A percentile compares a stretch with the other conserved stretches of the same genome.
phyloP scores from a whole-genome alignment of 2,329 filamentous ascomycete species.

The Penicillium palitans region DNA sequence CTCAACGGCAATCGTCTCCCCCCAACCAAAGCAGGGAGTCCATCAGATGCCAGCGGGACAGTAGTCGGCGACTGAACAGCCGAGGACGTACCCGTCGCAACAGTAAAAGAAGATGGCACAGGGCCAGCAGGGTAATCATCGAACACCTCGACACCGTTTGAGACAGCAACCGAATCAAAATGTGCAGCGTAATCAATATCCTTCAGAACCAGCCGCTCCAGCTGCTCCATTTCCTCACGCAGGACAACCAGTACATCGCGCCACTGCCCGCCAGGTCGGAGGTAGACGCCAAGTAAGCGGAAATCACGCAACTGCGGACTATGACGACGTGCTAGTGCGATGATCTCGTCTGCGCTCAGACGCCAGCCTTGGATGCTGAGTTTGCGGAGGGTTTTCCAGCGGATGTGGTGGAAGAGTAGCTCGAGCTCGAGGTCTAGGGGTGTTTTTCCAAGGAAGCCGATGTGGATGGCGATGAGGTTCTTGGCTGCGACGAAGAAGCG shows the following conservation, averaged over 20 bases:
- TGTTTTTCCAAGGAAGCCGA: constrained; percentile 61
- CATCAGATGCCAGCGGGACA: not conserved
- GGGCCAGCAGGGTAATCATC: constrained; percentile 7
- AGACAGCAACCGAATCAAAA: constrained; percentile 48
- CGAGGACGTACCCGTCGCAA: constrained; percentile 19
- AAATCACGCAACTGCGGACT: constrained; percentile 58
- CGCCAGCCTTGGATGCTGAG: constrained; percentile 67
- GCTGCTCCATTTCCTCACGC: constrained; percentile 55
- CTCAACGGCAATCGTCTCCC: constrained; percentile 11
- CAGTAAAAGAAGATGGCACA: constrained; percentile 18
- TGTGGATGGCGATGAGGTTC: constrained; percentile 63
- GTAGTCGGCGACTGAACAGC: not conserved
- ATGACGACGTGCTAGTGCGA: constrained; percentile 58
- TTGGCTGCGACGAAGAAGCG: constrained; percentile 59
- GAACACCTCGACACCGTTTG: constrained; percentile 21
- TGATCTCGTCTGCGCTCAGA: constrained; percentile 61
- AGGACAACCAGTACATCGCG: constrained; percentile 59
- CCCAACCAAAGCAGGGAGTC: not conserved
- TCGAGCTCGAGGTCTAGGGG: constrained; percentile 60
- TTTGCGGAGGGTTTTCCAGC: constrained; percentile 61
- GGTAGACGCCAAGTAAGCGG: constrained; percentile 59
- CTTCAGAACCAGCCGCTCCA: constrained; percentile 64
- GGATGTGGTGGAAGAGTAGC: constrained; percentile 62
- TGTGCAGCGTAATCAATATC: constrained; percentile 60
- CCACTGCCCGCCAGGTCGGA: constrained; percentile 62